Evolutionary conservation across 148 eudicot genomes (phyloP).

Genomic region (Tetragonia tetragonoides): DNA sequence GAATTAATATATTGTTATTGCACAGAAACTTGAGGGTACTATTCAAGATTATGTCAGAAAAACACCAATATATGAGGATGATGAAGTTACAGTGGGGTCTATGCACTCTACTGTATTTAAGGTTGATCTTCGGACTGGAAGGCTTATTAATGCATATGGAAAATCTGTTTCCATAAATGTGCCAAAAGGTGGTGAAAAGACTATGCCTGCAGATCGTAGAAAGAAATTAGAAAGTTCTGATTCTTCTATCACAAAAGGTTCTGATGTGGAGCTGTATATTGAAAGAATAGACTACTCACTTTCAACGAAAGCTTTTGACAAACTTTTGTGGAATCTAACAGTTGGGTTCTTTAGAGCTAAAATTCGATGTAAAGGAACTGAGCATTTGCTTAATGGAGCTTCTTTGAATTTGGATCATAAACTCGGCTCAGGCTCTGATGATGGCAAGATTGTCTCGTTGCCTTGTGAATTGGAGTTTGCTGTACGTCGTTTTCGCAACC

Average conservation of each 20-base stretch:
- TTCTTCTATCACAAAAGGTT: conserved; percentile 32
- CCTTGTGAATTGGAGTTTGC: conserved; percentile 63
- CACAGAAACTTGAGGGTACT: conserved; percentile 55
- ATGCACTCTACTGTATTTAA: conserved; percentile 72
- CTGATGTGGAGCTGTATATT: conserved; percentile 62
- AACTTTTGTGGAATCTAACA: conserved; percentile 77
- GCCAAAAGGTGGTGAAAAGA: conserved; percentile 23
- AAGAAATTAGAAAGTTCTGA: conserved; percentile 10
- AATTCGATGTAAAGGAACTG: conserved; percentile 62
- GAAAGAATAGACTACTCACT: conserved; percentile 80
- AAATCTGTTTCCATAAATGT: conserved; percentile 32
- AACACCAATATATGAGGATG: conserved; percentile 77
- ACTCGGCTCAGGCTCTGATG: conserved; percentile 42
- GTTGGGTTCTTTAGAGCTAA: conserved; percentile 70
- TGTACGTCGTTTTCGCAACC: conserved; percentile 58
- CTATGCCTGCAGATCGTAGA: conserved; percentile 7
- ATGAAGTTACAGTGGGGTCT: conserved; percentile 74
- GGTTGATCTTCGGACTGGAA: conserved; percentile 80
- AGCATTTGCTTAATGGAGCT: conserved; percentile 40
- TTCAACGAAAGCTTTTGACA: conserved; percentile 54
- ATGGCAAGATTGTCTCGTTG: conserved; percentile 49
- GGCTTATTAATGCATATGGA: conserved; percentile 50
- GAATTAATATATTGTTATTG: neutral
- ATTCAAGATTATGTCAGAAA: conserved; percentile 58
- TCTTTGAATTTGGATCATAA: conserved; percentile 34